Evolutionary conservation across 257 asterid genomes (phyloP).

Genomic region (Solanum habrochaites): DNA sequence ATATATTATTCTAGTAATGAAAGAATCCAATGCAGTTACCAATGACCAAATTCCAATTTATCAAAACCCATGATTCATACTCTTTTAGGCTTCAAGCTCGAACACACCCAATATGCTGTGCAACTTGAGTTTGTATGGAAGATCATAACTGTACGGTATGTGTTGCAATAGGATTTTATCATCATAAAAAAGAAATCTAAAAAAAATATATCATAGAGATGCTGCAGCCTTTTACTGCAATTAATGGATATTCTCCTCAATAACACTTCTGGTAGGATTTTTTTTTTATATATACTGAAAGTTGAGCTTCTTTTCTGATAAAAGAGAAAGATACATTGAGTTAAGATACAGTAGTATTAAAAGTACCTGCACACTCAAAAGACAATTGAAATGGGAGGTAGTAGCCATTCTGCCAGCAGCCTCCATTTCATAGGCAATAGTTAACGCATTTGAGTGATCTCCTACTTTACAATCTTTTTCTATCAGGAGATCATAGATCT

Average conservation of each 20-base stretch:
- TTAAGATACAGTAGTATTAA: slow-evolving; percentile 3
- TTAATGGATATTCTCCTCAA: background rate
- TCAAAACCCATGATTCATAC: background rate
- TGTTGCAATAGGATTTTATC: background rate
- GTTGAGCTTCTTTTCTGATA: background rate
- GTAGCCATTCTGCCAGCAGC: slow-evolving; percentile 99
- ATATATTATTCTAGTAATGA: background rate
- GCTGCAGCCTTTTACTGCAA: background rate
- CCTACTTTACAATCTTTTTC: slow-evolving; percentile 90
- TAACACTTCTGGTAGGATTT: background rate
- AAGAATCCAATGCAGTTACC: background rate
- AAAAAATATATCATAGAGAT: background rate
- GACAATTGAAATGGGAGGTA: slow-evolving; percentile 95
- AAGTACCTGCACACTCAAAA: slow-evolving; percentile 84
- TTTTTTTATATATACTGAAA: background rate
- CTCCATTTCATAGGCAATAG: slow-evolving; percentile 98
- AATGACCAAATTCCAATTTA: background rate
- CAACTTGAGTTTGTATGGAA: background rate
- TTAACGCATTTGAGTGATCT: slow-evolving; percentile 93
- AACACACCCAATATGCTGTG: background rate
- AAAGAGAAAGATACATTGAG: background rate
- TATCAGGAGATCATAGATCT: slow-evolving; percentile 86
- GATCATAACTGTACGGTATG: background rate
- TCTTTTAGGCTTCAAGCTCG: background rate
- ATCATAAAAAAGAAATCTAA: background rate